Percentiles rank a stretch among this genome's conserved stretches.
These are phyloP conservation scores for Paraleonurus japonicus DNA, from an alignment of 257 asterid genomes.

Conservation along the genomic window DNA sequence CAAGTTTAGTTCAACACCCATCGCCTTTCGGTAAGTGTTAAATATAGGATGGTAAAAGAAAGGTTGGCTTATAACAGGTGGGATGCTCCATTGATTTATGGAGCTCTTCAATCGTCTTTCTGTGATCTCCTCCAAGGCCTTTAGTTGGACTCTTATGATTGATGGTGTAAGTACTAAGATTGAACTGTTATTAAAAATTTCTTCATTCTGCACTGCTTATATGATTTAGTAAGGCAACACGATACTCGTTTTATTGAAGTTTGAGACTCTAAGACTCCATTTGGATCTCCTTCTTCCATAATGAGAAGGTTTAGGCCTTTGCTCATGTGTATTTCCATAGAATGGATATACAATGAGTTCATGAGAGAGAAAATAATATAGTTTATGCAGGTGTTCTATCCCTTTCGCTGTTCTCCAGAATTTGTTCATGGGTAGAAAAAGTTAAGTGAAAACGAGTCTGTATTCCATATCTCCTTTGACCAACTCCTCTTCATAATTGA, in stretches of 20 bases:
- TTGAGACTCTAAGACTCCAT: background rate
- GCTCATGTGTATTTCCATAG: background rate
- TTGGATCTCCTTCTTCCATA: background rate
- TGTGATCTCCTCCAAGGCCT: constrained; percentile 1
- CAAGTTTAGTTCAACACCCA: background rate
- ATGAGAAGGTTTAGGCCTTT: background rate
- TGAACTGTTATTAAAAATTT: background rate
- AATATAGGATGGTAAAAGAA: background rate
- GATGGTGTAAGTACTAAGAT: constrained; percentile 1
- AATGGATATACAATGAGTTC: background rate
- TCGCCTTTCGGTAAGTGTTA: background rate
- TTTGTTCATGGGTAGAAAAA: background rate
- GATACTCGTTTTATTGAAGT: background rate
- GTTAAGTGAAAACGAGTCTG: background rate
- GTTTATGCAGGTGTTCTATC: background rate
- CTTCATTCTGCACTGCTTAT: background rate
- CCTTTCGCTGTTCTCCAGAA: background rate
- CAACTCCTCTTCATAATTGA: background rate
- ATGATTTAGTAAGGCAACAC: background rate
- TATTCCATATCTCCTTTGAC: background rate
- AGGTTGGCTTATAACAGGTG: background rate
- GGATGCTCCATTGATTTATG: constrained; percentile 9
- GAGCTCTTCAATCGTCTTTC: constrained; percentile 9
- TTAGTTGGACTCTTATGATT: background rate
- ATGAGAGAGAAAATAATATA: background rate